A percentile compares a stretch with the other conserved stretches of the same genome.
Evolutionary conservation across 805 yeast genomes (phyloP).

Genomic region (Metschnikowia arizonensis): DNA sequence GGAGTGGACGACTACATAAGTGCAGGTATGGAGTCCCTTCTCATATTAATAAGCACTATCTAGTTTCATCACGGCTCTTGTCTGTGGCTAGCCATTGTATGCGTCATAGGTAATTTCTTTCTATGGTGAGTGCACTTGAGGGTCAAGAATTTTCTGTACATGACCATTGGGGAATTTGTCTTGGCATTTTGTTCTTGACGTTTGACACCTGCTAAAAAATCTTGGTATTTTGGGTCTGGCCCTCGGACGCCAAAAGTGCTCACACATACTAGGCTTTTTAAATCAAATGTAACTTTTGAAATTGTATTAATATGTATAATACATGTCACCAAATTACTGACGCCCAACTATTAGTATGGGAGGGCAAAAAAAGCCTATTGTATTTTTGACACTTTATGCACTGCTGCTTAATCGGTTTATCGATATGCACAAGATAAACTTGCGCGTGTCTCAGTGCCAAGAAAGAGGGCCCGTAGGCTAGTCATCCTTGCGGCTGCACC

Average conservation of each 20-base stretch:
- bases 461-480: background rate
- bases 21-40: too few relatives aligned
- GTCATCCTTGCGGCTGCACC: background rate
- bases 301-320: too few relatives aligned
- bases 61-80: background rate
- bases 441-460: slow-evolving; percentile 7
- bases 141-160: slow-evolving; percentile 6
- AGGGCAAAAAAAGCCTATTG: background rate
- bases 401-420: slow-evolving; percentile 1
- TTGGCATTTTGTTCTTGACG: slow-evolving; percentile 14
- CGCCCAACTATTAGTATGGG: too few relatives aligned
- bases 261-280: too few relatives aligned
- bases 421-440: slow-evolving; percentile 2
- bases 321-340: too few relatives aligned
- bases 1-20: too few relatives aligned
- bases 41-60: too few relatives aligned
- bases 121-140: background rate
- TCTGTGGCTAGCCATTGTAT: slow-evolving; percentile 4
- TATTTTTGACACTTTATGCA: background rate
- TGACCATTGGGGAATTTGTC: slow-evolving; percentile 7
- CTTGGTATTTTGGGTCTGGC: slow-evolving; percentile 3
- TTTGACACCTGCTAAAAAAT: slow-evolving; percentile 11
- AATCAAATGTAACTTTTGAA: too few relatives aligned
- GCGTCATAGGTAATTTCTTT: slow-evolving; percentile 1
- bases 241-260: background rate